phyloP scores from a whole-genome alignment of 805 yeast species.

The Cyberlindnera suaveolens region DNA sequence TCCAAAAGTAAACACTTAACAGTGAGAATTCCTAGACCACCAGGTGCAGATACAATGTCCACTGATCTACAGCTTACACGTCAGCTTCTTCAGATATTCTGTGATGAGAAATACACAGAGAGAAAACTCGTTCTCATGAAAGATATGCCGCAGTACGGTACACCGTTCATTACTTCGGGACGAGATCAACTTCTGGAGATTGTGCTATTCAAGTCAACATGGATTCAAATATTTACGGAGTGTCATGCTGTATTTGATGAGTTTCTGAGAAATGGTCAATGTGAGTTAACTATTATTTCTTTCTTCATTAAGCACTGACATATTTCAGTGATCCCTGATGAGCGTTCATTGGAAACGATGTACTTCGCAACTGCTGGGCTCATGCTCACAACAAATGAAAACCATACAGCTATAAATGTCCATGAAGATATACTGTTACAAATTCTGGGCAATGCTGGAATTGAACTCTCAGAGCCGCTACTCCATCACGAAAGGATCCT shows the following conservation, averaged over 20 bases:
- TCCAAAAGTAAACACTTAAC: no score
- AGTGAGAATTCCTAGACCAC: no score
- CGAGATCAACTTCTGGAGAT: conserved; percentile 23
- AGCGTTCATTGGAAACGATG: conserved; percentile 2
- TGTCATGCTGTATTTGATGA: conserved; percentile 22
- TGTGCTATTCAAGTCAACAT: conserved; percentile 28
- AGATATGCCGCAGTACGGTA: conserved; percentile 7
- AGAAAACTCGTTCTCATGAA: conserved; percentile 9
- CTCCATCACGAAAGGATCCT: conserved; percentile 11
- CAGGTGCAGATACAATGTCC: not conserved
- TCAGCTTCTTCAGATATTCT: conserved; percentile 9
- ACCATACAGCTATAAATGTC: conserved; percentile 26
- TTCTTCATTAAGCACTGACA: not conserved
- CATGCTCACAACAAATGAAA: conserved; percentile 31
- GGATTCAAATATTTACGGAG: conserved; percentile 24
- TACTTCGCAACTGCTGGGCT: conserved; percentile 29
- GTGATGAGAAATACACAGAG: conserved; percentile 2
- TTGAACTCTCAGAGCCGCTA: not conserved
- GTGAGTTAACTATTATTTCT: not conserved
- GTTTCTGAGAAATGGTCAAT: conserved; percentile 6
- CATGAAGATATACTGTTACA: conserved; percentile 24
- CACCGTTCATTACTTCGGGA: conserved; percentile 4
- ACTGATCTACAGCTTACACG: conserved; percentile 2
- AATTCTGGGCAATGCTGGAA: conserved; percentile 3
- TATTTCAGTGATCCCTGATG: conserved; percentile 1